Evolutionary conservation across 345 rosid species (phyloP).

Genomic region (Bruguiera parviflora): DNA sequence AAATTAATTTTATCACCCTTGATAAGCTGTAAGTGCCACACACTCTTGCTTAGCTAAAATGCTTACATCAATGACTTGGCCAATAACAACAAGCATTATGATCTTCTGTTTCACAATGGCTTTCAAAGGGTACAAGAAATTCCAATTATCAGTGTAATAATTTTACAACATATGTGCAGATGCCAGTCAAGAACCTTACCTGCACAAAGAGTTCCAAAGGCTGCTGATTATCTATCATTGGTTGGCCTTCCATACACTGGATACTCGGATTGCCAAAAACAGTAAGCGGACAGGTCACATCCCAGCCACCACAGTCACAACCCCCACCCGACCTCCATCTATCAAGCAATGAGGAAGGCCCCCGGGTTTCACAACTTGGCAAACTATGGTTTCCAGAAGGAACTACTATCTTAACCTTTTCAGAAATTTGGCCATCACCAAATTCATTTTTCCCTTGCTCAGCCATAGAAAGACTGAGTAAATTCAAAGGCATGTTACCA

Average conservation of each 20-base stretch:
- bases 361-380: constrained; percentile 49
- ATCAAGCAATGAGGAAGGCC: constrained; percentile 72
- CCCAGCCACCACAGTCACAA: constrained; percentile 99
- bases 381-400: constrained; percentile 81
- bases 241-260: constrained; percentile 45
- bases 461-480: constrained; percentile 34
- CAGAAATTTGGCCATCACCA: constrained; percentile 22
- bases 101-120: too few relatives aligned
- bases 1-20: background rate
- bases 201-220: constrained; percentile 61
- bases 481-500: constrained; percentile 28
- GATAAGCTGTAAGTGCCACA: background rate
- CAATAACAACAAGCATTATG: too few relatives aligned
- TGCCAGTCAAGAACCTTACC: constrained; percentile 45
- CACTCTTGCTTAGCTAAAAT: background rate
- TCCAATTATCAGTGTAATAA: constrained; percentile 56
- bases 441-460: constrained; percentile 37
- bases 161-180: constrained; percentile 39
- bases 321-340: constrained; percentile 95
- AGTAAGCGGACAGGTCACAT: constrained; percentile 89
- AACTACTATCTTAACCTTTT: constrained; percentile 58
- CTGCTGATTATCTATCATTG: constrained; percentile 38
- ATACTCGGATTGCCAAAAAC: constrained; percentile 55
- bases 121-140: constrained; percentile 30
- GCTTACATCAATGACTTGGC: background rate